phyloP scores from a whole-genome alignment of 371 early-diverging fungal species.

The Umbelopsis sp. region DNA sequence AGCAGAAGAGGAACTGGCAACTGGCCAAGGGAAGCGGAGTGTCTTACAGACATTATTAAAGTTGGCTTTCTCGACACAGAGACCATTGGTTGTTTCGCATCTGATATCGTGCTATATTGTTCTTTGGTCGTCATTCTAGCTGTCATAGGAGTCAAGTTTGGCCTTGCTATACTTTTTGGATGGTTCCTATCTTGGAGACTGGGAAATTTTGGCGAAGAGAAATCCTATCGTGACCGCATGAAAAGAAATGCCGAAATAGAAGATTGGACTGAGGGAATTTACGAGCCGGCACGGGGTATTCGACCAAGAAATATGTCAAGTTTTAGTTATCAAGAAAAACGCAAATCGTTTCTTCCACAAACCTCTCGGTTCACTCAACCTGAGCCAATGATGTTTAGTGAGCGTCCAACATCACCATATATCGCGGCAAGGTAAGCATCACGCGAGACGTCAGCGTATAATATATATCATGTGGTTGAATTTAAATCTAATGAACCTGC shows the following conservation, averaged over 20 bases:
- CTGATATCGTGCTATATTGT: conserved; percentile 64
- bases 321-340: conserved; percentile 10
- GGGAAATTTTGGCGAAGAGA: conserved; percentile 58
- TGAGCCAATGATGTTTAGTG: not conserved
- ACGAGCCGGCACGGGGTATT: conserved; percentile 46
- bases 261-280: conserved; percentile 58
- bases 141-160: conserved; percentile 70
- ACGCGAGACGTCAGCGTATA: no score
- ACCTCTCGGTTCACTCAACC: conserved; percentile 21
- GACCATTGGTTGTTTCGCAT: conserved; percentile 72
- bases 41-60: conserved; percentile 64
- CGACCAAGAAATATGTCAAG: conserved; percentile 28
- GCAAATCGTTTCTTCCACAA: conserved; percentile 18
- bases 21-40: conserved; percentile 48
- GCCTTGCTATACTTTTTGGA: conserved; percentile 76
- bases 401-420: not conserved
- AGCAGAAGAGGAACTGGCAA: conserved; percentile 1
- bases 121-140: conserved; percentile 68
- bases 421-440: conserved; percentile 16
- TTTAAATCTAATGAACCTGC: not conserved
- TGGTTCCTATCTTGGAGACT: conserved; percentile 71
- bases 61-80: conserved; percentile 73
- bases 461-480: not conserved
- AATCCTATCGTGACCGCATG: conserved; percentile 55
- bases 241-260: conserved; percentile 62